Evolutionary conservation across 2,329 filamentous ascomycete species (phyloP), one percentile per base, ranked within the genome.

Genomic region (Lasiodiplodia gonubiensis): DNA sequence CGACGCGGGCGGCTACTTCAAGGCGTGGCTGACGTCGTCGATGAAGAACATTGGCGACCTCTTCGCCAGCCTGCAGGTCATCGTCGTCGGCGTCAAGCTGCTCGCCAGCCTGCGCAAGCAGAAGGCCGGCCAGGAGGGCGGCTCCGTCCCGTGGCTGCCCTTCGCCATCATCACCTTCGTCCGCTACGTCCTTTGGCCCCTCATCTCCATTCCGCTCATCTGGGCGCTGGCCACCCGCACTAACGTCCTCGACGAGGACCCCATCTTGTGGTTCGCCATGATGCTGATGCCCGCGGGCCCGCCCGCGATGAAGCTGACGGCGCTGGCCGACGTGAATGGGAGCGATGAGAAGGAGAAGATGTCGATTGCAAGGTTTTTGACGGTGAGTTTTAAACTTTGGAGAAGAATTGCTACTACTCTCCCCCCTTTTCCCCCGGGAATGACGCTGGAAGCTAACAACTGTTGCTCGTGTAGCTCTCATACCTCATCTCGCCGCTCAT

Each of bases 61-160:
- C 0, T 91, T 91, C 73, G 87, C 89, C 0, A 84, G 86, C 0
- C 77, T 90, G 30, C 89, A 90, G 35, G 86, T 91, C 18, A 84
- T 91, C 18, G 83, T 91, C 0, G 88, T 89, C 0, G 89, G 89
- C 1, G 86, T 89, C n/a, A 89, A 88, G 70, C 81, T 91, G 1
- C 87, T 85, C 66, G 83, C 83, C 25, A 83, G 85, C 18, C 79
- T 87, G 70, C 74, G 80, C 67, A 79, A 79, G 68, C 81, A 83
- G 73, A 83, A 81, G 70, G 75, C 78, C 37, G 77, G 81, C 57
- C 74, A 82, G 64, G 72, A 81, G 42, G 78, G 78, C 53, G 77
- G 78, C 35, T 71, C 72, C 2, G 77, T 88, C 6, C 85, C 86
- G 0, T 86, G 83, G 80, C 68, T 73, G 1, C 83, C 85, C 0